Base-by-base conservation (phyloP, 768 basidiomycete genomes). In the Termitomyces sp. region DNA sequence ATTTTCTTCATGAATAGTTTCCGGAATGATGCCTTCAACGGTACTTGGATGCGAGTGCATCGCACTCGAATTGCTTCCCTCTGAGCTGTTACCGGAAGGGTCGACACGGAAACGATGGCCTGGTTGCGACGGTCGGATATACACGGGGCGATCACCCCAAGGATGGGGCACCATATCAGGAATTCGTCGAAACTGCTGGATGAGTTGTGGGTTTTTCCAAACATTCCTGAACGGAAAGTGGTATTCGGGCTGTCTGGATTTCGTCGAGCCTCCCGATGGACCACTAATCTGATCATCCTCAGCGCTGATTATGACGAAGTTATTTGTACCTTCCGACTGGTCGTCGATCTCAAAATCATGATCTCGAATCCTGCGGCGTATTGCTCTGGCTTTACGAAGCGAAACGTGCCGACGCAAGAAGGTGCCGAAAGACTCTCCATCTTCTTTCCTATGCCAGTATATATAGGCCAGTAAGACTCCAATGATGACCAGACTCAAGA, bases 301-400 rank as follows among this genome's bases (percentile, higher is more conserved):
- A 35, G 32, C 8, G 42, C 21, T 37, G 3, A 56, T 45, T 21
- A 57, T 49, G 7, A 47, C 47, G 28, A 59, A 56, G 8, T 58
- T 55, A 34, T 64, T 60, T 12, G 30, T 48, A 12, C 56, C 59
- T 26, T 44, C 54, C 10, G 54, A n/a, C 14, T 14, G 15, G 11
- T 21, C 50, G 53, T 67, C 66, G 35, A 67, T 66, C 6, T 45
- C 50, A 51, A 61, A 66, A 34, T 41, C 11, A 15, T 26, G 35
- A 35, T 46, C 35, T 28, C 52, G 57, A 11, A 8, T 32, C 15
- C 17, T 41, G 11, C 45, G 54, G 19, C 37, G 58, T 30, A 67
- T 55, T 43, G 53, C 56, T 0, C 43, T 56, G 12, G 57, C 42
- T 24, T 28, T 47, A 32, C 50, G 42, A 11, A 50, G 21, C 24